Evolutionary conservation across 768 basidiomycete genomes (phyloP).

Genomic region (Dentipellis sp.): DNA sequence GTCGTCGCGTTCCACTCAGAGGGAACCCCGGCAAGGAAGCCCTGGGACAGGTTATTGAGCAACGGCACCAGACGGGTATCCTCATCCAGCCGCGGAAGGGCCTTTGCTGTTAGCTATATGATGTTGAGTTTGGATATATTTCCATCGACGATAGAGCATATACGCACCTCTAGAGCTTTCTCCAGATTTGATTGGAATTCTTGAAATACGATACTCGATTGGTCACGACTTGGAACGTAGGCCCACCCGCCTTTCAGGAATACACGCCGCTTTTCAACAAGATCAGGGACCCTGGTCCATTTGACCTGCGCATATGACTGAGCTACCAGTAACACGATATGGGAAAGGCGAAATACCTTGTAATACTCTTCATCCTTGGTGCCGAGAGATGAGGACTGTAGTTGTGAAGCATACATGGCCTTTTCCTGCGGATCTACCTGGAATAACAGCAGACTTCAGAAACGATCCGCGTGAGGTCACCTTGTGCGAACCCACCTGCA

Average conservation of each 20-base stretch:
- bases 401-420: slow-evolving; percentile 30
- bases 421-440: slow-evolving; percentile 40
- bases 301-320: slow-evolving; percentile 49
- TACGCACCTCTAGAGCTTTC: slow-evolving; percentile 64
- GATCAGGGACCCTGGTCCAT: slow-evolving; percentile 92
- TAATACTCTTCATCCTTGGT: slow-evolving; percentile 48
- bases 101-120: slow-evolving; percentile 69
- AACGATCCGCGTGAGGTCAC: background rate
- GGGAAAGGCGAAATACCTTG: slow-evolving; percentile 45
- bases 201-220: slow-evolving; percentile 79
- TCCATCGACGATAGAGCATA: background rate
- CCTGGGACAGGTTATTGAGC: slow-evolving; percentile 84
- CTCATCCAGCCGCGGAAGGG: slow-evolving; percentile 87
- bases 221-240: slow-evolving; percentile 73
- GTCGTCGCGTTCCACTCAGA: slow-evolving; percentile 67
- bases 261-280: slow-evolving; percentile 76
- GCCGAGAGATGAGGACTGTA: slow-evolving; percentile 37
- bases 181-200: slow-evolving; percentile 73
- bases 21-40: slow-evolving; percentile 85
- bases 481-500: slow-evolving; percentile 31
- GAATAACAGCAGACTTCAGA: slow-evolving; percentile 33
- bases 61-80: slow-evolving; percentile 87
- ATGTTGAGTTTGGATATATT: background rate
- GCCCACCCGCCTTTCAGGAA: slow-evolving; percentile 76
- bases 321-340: too few species aligned